These are phyloP conservation scores for Hemileccinum rubropunctum DNA, from an alignment of 768 basidiomycete genomes.

Conservation along the genomic window DNA sequence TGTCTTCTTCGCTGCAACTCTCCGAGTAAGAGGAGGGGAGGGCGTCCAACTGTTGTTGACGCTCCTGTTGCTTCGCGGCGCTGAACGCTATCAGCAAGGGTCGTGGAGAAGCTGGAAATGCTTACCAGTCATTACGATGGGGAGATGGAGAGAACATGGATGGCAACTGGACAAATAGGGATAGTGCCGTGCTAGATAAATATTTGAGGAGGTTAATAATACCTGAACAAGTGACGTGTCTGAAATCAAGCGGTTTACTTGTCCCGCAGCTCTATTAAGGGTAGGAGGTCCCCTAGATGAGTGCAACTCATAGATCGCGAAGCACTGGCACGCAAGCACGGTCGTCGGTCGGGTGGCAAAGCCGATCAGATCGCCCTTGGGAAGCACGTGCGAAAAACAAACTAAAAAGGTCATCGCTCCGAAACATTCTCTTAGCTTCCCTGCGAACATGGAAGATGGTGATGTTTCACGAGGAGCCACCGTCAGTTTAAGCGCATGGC, in stretches of 20 bases:
- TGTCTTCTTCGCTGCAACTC: conserved; percentile 34
- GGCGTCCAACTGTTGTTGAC: conserved; percentile 26
- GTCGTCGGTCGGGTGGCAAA: not conserved
- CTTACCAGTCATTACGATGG: conserved; percentile 32
- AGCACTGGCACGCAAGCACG: not conserved
- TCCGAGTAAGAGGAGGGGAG: conserved; percentile 30
- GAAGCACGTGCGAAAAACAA: not conserved
- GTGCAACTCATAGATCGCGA: not conserved
- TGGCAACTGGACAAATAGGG: not conserved
- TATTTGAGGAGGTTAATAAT: not conserved
- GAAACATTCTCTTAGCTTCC: not conserved
- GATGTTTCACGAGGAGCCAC: too few relatives aligned
- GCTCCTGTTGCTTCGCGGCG: conserved; percentile 33
- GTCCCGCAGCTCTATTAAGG: not conserved
- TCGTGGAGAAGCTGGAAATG: not conserved
- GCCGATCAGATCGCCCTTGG: not conserved
- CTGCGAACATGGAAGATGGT: not conserved
- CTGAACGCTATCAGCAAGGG: conserved; percentile 17
- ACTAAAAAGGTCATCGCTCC: not conserved
- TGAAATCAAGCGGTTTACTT: conserved; percentile 1
- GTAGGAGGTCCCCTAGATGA: not conserved
- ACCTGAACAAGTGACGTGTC: not conserved
- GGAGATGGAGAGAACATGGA: conserved; percentile 26
- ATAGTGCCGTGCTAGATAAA: not conserved
- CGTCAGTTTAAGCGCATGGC: too few relatives aligned